phyloP scores from a whole-genome alignment of 257 asterid genomes.

The Striga asiatica region DNA sequence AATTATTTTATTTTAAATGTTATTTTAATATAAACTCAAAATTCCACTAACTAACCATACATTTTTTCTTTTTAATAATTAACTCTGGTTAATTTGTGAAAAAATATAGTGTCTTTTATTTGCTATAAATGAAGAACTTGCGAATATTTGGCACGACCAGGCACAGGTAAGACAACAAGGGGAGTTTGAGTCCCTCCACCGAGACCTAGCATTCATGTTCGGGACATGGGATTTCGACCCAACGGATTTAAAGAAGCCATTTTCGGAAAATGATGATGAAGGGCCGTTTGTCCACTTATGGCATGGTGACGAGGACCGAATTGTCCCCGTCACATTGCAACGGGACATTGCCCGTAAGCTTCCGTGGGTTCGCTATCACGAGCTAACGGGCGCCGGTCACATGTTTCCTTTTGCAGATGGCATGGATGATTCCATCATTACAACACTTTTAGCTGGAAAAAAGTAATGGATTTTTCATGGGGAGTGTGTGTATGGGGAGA shows the following conservation, averaged over 20 bases:
- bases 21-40: too few species aligned
- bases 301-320: conserved; percentile 68
- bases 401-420: conserved; percentile 43
- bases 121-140: too few species aligned
- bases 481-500: too few species aligned
- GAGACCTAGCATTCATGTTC: conserved; percentile 39
- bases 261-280: conserved; percentile 33
- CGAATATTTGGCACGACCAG: conserved; percentile 20
- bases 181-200: conserved; percentile 50
- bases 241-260: conserved; percentile 41
- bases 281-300: conserved; percentile 44
- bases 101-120: too few species aligned
- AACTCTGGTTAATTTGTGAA: too few species aligned
- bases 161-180: conserved; percentile 58
- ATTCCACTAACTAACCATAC: too few species aligned
- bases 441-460: conserved; percentile 29
- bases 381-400: conserved; percentile 63
- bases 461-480: too few species aligned
- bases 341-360: conserved; percentile 34
- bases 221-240: conserved; percentile 74
- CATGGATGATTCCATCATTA: conserved; percentile 31
- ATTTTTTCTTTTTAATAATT: too few species aligned
- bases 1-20: too few species aligned
- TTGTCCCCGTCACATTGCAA: conserved; percentile 48
- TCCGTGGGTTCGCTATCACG: conserved; percentile 71